Conservation (phyloP, 192 early-diverging fungal genomes). For the Umbelopsis ramanniana region DNA sequence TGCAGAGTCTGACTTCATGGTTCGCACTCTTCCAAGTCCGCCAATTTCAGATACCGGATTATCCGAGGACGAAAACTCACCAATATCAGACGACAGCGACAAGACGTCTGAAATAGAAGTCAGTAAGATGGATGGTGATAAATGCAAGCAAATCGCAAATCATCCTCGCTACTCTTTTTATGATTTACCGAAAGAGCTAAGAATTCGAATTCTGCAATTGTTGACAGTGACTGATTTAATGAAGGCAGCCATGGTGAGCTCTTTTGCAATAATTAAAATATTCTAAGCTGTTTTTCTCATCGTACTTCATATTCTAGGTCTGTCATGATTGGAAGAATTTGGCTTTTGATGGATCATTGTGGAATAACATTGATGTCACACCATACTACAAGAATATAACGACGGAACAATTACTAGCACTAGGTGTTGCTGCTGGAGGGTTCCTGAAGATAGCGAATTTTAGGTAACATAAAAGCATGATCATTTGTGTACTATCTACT, state of each 20-base stretch:
- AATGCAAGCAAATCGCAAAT: not conserved
- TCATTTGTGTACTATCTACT: not conserved
- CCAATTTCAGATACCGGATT: slow-evolving; percentile 14
- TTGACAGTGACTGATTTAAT: slow-evolving; percentile 33
- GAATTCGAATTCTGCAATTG: slow-evolving; percentile 31
- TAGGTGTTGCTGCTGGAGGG: slow-evolving; percentile 35
- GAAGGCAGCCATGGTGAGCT: slow-evolving; percentile 34
- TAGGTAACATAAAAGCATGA: slow-evolving; percentile 32
- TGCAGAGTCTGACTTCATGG: not conserved
- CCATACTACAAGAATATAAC: slow-evolving; percentile 46
- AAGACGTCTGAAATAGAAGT: not conserved
- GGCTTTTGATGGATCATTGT: slow-evolving; percentile 43
- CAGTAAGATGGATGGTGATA: not conserved
- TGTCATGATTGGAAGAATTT: slow-evolving; percentile 40
- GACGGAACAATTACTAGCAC: slow-evolving; percentile 34
- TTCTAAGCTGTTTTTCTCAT: not conserved
- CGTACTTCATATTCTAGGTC: slow-evolving; percentile 24
- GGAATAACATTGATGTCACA: slow-evolving; percentile 37
- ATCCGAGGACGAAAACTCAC: not conserved
- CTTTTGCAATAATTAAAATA: not conserved
- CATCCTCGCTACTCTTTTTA: not conserved
- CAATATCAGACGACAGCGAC: not conserved
- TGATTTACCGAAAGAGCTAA: slow-evolving; percentile 36
- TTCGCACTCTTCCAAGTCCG: slow-evolving; percentile 14
- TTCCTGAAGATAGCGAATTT: slow-evolving; percentile 46